A percentile compares a stretch with the other conserved stretches of the same genome.
Conservation (phyloP, 2,329 filamentous ascomycete species). For the Colletotrichum limetticola region DNA sequence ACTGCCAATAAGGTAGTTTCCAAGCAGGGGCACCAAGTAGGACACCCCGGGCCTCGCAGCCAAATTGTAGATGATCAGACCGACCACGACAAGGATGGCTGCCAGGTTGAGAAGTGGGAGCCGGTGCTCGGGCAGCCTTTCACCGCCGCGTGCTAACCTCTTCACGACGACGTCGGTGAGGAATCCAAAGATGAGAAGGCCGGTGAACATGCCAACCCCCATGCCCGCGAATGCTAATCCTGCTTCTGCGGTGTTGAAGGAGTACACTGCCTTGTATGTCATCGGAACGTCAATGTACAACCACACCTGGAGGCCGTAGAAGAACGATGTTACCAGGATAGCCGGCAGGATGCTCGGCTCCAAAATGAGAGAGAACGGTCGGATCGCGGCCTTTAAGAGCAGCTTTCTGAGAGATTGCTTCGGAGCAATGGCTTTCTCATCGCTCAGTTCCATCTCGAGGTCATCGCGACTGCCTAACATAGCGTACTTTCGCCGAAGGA, state of each 20-base stretch:
- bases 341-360: conserved; percentile 14
- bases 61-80: conserved; percentile 11
- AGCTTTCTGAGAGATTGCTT: not conserved
- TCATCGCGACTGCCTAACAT: not conserved
- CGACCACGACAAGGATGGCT: conserved; percentile 7
- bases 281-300: conserved; percentile 26
- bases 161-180: conserved; percentile 14
- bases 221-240: conserved; percentile 11
- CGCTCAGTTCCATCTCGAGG: not conserved
- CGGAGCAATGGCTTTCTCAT: not conserved
- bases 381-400: conserved; percentile 14
- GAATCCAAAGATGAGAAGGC: conserved; percentile 19
- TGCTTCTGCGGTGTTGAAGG: conserved; percentile 10
- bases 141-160: not conserved
- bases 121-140: conserved; percentile 17
- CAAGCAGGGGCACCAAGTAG: conserved; percentile 2
- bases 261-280: conserved; percentile 16
- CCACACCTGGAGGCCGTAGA: conserved; percentile 24
- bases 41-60: not conserved
- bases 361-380: not conserved
- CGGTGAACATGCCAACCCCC: conserved; percentile 15
- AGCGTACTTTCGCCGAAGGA: conserved; percentile 5
- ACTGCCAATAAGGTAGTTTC: conserved; percentile 13
- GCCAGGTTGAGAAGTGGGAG: conserved; percentile 15
- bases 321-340: conserved; percentile 19